Percentiles rank a stretch among this genome's conserved stretches.
Evolutionary conservation across 345 rosid species (phyloP).

Genomic region (Populus deltoides): DNA sequence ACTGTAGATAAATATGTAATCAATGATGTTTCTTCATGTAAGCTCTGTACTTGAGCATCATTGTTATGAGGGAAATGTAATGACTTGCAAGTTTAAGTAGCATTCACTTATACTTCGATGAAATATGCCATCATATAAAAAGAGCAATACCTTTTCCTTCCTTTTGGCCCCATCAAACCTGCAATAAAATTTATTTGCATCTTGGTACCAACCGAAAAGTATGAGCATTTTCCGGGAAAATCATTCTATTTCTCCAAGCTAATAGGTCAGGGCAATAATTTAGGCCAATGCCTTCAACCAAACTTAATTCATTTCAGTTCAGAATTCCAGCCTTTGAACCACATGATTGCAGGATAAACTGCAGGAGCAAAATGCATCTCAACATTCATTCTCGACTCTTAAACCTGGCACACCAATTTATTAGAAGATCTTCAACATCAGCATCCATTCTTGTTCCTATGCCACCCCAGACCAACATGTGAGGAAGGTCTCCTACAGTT

Average conservation of each 20-base stretch:
- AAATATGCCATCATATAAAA: not conserved
- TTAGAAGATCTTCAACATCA: conserved; percentile 54
- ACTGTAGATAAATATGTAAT: not conserved
- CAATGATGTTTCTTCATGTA: not conserved
- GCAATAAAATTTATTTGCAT: not conserved
- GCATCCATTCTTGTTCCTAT: conserved; percentile 93
- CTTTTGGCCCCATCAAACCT: not conserved
- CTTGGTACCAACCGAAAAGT: not conserved
- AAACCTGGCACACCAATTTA: conserved; percentile 71
- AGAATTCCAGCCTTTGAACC: not conserved
- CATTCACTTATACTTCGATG: not conserved
- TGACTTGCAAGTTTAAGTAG: not conserved
- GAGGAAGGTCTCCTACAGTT: conserved; percentile 63
- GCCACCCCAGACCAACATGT: conserved; percentile 94
- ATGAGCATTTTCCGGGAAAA: not conserved
- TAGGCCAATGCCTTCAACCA: not conserved
- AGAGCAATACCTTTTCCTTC: not conserved
- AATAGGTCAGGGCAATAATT: not conserved
- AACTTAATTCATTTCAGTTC: not conserved
- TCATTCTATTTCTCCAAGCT: not conserved
- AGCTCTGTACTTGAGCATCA: not conserved
- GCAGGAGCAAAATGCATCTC: not conserved
- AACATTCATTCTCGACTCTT: conserved; percentile 22
- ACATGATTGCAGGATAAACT: not conserved
- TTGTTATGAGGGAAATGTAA: not conserved